Conservation (phyloP, 78 protist genomes). For the Emiliania huxleyi region DNA sequence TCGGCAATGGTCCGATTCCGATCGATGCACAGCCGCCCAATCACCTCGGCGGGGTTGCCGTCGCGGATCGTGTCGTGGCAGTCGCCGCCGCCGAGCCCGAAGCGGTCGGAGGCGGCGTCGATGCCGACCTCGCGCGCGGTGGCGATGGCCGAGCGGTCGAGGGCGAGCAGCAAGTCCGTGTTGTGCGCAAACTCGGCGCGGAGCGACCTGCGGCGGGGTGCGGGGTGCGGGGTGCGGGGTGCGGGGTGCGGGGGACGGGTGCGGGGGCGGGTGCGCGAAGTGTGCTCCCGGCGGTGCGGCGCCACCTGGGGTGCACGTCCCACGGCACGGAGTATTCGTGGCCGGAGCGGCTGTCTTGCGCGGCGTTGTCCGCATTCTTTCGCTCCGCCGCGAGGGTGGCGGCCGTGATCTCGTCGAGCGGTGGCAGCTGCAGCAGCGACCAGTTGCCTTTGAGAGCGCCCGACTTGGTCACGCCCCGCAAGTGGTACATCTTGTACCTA, state of each 20-base stretch:
- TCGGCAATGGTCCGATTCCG: neutral
- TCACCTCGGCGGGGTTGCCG: neutral
- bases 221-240: too few species aligned
- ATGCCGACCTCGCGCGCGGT: neutral
- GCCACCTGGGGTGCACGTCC: neutral
- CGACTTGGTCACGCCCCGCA: too few species aligned
- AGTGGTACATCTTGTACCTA: too few species aligned
- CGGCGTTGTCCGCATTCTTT: neutral
- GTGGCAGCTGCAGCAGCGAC: neutral
- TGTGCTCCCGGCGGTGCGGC: too few species aligned
- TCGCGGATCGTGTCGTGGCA: neutral
- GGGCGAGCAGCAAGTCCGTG: constrained; percentile 1
- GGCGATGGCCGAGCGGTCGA: neutral
- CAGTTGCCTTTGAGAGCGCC: neutral
- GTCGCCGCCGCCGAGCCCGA: neutral
- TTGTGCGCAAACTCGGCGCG: constrained; percentile 19
- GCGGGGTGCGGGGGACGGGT: too few species aligned
- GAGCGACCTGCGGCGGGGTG: neutral
- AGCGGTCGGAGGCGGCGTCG: neutral
- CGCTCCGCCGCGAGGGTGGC: neutral
- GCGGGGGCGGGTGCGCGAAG: too few species aligned
- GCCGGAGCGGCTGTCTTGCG: neutral
- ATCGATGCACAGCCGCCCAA: neutral
- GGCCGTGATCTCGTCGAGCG: neutral
- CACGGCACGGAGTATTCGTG: neutral